phyloP scores from a whole-genome alignment of 208 protist species.

The Leishmania arabica region DNA sequence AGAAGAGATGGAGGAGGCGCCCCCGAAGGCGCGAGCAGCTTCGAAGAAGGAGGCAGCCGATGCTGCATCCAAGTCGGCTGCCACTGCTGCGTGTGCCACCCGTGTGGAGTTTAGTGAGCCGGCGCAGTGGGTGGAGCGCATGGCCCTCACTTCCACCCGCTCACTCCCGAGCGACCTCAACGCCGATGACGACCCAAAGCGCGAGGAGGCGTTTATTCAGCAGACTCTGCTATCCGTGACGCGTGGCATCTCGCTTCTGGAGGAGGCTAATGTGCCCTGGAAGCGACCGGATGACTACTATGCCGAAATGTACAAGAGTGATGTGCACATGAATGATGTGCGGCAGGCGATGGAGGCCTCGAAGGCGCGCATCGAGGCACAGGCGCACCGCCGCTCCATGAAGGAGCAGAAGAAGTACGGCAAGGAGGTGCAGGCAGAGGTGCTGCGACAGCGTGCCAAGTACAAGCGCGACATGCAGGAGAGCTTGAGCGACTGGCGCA shows the following conservation, averaged over 20 bases:
- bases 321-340: conserved; percentile 95
- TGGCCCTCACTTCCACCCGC: conserved; percentile 87
- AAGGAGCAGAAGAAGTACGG: conserved; percentile 96
- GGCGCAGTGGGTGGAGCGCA: conserved; percentile 90
- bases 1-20: conserved; percentile 9
- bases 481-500: conserved; percentile 83
- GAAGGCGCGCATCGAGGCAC: conserved; percentile 80
- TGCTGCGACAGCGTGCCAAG: conserved; percentile 92
- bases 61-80: conserved; percentile 11
- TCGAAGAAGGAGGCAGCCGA: conserved; percentile 4
- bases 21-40: background rate
- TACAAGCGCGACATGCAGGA: conserved; percentile 93
- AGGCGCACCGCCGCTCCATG: conserved; percentile 86
- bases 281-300: conserved; percentile 94
- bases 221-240: conserved; percentile 87
- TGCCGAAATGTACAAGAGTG: conserved; percentile 97
- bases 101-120: conserved; percentile 86
- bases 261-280: conserved; percentile 81
- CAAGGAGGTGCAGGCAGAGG: conserved; percentile 95
- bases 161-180: conserved; percentile 79
- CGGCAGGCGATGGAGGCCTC: conserved; percentile 84
- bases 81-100: conserved; percentile 19
- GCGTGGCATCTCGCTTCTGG: conserved; percentile 75
- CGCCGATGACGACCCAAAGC: conserved; percentile 90
- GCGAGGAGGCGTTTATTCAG: conserved; percentile 94